phyloP scores from a whole-genome alignment of 2,329 filamentous ascomycete genomes.

The Talaromyces sp. region DNA sequence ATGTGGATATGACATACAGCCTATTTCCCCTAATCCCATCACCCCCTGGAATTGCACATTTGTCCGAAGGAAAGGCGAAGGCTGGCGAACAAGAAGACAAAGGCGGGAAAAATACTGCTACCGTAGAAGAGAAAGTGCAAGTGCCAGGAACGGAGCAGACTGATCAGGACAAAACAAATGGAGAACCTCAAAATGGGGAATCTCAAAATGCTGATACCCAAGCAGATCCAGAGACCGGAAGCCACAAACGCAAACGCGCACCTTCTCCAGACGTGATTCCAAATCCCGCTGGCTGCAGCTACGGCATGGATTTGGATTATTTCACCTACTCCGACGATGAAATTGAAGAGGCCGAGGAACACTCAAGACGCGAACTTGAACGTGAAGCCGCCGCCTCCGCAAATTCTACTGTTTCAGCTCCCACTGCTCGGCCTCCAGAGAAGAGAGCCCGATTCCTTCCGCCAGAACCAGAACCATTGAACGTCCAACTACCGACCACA shows the following conservation, averaged over 20 bases:
- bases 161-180: neutral
- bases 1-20: constrained; percentile 14
- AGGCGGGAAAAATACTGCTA: neutral
- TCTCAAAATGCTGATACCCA: constrained; percentile 6
- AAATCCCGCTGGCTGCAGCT: constrained; percentile 40
- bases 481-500: neutral
- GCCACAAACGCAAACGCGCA: constrained; percentile 40
- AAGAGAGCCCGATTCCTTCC: constrained; percentile 14
- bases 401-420: neutral
- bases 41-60: neutral
- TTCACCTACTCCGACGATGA: constrained; percentile 30
- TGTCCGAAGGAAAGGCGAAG: neutral
- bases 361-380: neutral
- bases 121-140: neutral
- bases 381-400: constrained; percentile 23
- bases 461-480: neutral
- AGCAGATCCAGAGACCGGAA: constrained; percentile 10
- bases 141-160: neutral
- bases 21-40: constrained; percentile 6
- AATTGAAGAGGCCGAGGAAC: constrained; percentile 16
- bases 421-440: constrained; percentile 8
- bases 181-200: constrained; percentile 3
- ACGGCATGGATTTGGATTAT: constrained; percentile 41
- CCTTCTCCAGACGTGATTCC: constrained; percentile 42
- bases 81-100: neutral